Percentiles rank a stretch among this genome's conserved stretches.
These are phyloP conservation scores for Suillus americanus DNA, from an alignment of 768 basidiomycete species.

Conservation along the genomic window DNA sequence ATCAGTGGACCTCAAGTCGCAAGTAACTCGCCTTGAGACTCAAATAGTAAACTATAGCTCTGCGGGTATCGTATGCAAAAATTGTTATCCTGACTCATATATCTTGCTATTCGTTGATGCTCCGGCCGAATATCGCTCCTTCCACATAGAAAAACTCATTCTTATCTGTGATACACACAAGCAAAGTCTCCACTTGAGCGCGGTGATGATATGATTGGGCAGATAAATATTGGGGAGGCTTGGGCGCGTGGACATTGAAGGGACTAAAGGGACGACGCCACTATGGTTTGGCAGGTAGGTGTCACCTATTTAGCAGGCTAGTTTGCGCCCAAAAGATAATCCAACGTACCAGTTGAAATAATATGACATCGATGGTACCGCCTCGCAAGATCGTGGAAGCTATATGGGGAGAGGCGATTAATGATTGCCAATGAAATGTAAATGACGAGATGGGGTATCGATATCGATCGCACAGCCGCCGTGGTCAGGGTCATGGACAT, in stretches of 20 bases:
- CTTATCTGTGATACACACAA: not conserved
- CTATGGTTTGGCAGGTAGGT: not conserved
- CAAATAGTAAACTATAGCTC: too few relatives aligned
- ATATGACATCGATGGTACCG: not conserved
- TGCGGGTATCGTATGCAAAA: too few relatives aligned
- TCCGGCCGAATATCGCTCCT: not conserved
- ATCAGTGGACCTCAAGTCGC: too few relatives aligned
- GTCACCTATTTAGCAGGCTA: not conserved
- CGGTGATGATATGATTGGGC: not conserved
- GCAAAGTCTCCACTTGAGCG: not conserved
- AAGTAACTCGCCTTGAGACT: too few relatives aligned
- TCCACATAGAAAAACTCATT: not conserved
- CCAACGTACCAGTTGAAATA: too few relatives aligned
- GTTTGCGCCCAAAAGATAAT: too few relatives aligned
- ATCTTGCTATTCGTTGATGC: not conserved
- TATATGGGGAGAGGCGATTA: not conserved
- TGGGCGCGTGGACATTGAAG: not conserved
- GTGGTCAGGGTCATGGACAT: not conserved
- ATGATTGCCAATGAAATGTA: not conserved
- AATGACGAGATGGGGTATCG: not conserved
- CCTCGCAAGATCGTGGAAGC: not conserved
- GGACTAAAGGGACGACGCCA: not conserved
- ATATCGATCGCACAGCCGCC: not conserved
- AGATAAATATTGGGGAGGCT: not conserved
- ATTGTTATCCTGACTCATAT: not conserved